Conservation (phyloP, 129 eudicot genomes). For the Ambrosia trifida region DNA sequence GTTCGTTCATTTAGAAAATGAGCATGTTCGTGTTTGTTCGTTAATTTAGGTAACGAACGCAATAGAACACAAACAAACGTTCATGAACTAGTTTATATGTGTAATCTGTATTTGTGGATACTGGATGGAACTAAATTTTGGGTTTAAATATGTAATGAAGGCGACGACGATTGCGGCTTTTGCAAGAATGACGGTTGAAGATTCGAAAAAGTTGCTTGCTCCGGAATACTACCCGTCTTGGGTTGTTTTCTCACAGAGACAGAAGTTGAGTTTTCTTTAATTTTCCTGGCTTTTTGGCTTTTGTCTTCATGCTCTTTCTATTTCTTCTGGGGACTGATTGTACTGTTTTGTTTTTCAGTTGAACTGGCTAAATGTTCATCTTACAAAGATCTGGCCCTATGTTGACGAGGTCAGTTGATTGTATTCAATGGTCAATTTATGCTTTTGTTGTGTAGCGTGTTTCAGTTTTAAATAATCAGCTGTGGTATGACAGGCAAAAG, state of each 20-base stretch:
- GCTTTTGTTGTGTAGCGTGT: constrained; percentile 13
- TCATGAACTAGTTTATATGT: neutral
- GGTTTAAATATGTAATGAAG: constrained; percentile 39
- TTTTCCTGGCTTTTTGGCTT: neutral
- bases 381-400: constrained; percentile 93
- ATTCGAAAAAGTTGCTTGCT: constrained; percentile 85
- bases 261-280: constrained; percentile 55
- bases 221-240: constrained; percentile 88
- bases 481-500: neutral
- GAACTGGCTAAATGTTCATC: constrained; percentile 82
- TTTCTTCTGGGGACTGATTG: constrained; percentile 34
- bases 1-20: too few species aligned
- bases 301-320: neutral
- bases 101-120: constrained; percentile 5
- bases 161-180: constrained; percentile 87
- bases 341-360: constrained; percentile 52
- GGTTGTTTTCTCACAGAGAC: constrained; percentile 87
- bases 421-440: neutral
- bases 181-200: constrained; percentile 98
- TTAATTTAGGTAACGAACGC: too few species aligned
- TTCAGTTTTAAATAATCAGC: neutral
- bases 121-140: constrained; percentile 5
- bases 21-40: too few species aligned
- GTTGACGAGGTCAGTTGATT: constrained; percentile 65
- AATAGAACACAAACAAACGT: too few species aligned